Base-by-base conservation (phyloP, 2,329 filamentous ascomycete genomes). In the Fusarium sp. region DNA sequence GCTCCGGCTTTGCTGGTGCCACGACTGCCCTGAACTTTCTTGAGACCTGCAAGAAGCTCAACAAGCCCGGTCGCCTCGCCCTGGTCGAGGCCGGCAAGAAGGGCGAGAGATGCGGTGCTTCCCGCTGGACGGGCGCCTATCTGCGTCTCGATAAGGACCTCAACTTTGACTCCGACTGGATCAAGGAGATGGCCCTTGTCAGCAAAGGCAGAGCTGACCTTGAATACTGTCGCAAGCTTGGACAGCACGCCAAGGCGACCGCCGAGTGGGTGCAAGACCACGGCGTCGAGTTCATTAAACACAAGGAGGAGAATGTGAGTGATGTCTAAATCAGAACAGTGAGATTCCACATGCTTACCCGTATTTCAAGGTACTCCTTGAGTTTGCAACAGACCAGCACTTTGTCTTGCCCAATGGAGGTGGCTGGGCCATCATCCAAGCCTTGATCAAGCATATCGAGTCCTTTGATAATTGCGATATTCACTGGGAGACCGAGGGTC, bases 111-210 rank as follows among this genome's bases (percentile, higher is more conserved):
- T 52, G 48, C 18, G 48, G 48, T 23, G 48, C 48, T 23, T 52
- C 48, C 27, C 48, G 48, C 10, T 52, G 48, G 48, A 52, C 48
- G 8, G 48, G 48, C 16, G 48, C 48, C 34, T 52, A 18, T 34
- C 34, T 52, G 48, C 48, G 48, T 52, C 48, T 52, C 36, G 48
- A 52, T 23, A 52, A 52, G 23, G 34, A 52, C 48, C 23, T 52
- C 15, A 18, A 52, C 8, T 52, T 52, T 34, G 48, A 52, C 36
- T n/a, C 31, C 31, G 48, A 52, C 48, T 52, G 48, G 48, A 44
- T 53, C 18, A 31, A 53, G 16, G 50, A 53, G 50, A 53, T 41
- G 50, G 23, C 27, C 50, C 50, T 27, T 6, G 50, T 41, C 8
- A 53, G 50, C 36, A 53, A 53, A 10, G 36, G 16, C 4, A 16